Base-by-base conservation (phyloP, 2,329 filamentous ascomycete genomes). In the Aureobasidium zeae region DNA sequence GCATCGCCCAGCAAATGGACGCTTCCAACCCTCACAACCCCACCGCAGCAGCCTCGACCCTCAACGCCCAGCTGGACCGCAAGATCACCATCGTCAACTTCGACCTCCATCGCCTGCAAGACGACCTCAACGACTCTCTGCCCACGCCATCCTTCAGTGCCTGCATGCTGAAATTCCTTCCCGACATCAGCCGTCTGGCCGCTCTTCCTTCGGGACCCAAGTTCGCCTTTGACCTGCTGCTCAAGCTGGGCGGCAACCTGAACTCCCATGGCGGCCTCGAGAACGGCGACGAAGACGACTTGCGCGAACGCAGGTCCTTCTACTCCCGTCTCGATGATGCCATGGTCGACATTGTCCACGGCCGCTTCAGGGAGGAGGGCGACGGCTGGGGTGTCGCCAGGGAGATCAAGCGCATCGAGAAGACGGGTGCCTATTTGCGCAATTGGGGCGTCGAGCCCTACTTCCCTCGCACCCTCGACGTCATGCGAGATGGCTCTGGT, bases 51-150 rank as follows among this genome's bases (percentile, higher is more conserved):
- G 70, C 70, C 24, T 58, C 63, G 24, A 71, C 69, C 2, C 66
- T 74, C 49, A 72, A 72, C 54, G 69, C 69, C n/a, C 70, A 74
- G 54, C 68, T 74, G 48, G 70, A 74, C 57, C 70, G 70, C 64
- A 73, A 73, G 53, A 74, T 74, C 60, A 73, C 70, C 26, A 73
- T 74, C 44, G 69, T 74, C 44, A 73, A 74, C 61, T 73, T 73
- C 55, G 70, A 73, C 54, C 68, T 74, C 3, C 70, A 74, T 61
- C 68, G 70, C 39, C 63, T 74, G 34, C 70, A 73, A 55, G 70
- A 74, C 57, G 69, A 72, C 52, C 64, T 73, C 51, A 73, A 73
- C 58, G 69, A 72, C 54, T 69, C 67, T 41, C 70, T 73, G 39
- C 69, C 68, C 15, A 67, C 67, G 4, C 63, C 69, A 4, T 70